Percentiles rank a stretch among this genome's conserved stretches.
Evolutionary conservation across 768 basidiomycete genomes (phyloP).

Genomic region (Psilocybe cubensis): DNA sequence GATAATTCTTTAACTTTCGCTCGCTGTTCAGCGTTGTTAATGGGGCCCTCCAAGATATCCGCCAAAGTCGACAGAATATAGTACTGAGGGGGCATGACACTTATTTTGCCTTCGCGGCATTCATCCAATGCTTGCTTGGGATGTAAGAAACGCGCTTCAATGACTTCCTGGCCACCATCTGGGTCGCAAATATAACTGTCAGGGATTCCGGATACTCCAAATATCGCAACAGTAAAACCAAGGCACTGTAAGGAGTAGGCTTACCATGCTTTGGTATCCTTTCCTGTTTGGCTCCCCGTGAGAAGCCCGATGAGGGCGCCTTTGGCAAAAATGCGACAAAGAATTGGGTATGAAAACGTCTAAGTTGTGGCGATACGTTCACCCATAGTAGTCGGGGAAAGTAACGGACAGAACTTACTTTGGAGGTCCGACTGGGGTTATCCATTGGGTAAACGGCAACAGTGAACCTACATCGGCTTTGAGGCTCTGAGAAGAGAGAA

Average conservation of each 20-base stretch:
- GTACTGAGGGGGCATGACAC: conserved; percentile 75
- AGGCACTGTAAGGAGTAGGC: conserved; percentile 1
- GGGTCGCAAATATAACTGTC: background rate
- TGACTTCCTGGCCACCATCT: conserved; percentile 73
- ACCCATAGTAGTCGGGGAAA: background rate
- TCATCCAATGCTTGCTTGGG: conserved; percentile 56
- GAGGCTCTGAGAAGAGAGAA: conserved; percentile 51
- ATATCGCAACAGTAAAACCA: background rate
- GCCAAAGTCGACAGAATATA: conserved; percentile 69
- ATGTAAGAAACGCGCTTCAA: conserved; percentile 68
- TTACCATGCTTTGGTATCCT: conserved; percentile 61
- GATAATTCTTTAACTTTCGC: conserved; percentile 51
- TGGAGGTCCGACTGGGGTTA: conserved; percentile 60
- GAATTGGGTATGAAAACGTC: conserved; percentile 76
- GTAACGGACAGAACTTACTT: conserved; percentile 40
- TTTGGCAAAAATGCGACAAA: conserved; percentile 63
- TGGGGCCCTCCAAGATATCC: conserved; percentile 46
- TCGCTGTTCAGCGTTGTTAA: conserved; percentile 49
- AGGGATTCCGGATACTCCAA: background rate
- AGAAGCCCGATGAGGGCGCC: conserved; percentile 47
- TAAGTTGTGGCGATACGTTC: conserved; percentile 24
- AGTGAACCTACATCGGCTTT: conserved; percentile 48
- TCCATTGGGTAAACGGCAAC: conserved; percentile 77
- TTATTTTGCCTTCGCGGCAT: conserved; percentile 52
- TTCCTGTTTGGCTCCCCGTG: conserved; percentile 57